These are phyloP conservation scores for Corylus heterophylla DNA, from an alignment of 306 rosid genomes.

Conservation along the genomic window DNA sequence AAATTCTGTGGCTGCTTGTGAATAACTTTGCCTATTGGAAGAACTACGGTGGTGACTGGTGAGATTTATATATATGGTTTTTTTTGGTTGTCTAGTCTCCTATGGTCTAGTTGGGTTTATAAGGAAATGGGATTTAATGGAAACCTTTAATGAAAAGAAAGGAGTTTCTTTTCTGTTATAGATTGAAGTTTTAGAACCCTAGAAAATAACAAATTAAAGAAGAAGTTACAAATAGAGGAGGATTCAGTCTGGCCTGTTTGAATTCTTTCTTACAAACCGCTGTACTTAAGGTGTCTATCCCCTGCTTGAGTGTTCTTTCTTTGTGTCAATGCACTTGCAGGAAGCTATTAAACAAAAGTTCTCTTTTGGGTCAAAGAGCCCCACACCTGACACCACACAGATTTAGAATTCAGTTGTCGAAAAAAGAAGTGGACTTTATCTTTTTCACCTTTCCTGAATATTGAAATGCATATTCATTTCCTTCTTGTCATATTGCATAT, in stretches of 20 bases:
- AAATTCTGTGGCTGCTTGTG: not conserved
- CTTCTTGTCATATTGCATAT: not conserved
- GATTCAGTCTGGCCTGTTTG: not conserved
- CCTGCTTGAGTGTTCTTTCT: not conserved
- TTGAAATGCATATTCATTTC: constrained; percentile 18
- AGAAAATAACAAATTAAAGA: not conserved
- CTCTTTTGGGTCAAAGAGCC: no score
- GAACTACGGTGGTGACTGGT: not conserved
- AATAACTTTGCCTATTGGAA: constrained; percentile 30
- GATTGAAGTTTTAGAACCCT: not conserved
- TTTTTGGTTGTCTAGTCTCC: not conserved
- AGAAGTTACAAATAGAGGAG: not conserved
- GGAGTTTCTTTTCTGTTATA: not conserved
- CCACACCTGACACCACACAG: not conserved
- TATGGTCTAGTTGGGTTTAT: not conserved
- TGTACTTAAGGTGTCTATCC: not conserved
- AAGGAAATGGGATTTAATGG: not conserved
- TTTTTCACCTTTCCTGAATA: constrained; percentile 22
- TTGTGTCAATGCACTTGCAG: not conserved
- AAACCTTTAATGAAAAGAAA: not conserved
- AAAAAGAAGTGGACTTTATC: constrained; percentile 17
- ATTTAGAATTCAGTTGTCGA: constrained; percentile 13
- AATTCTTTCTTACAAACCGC: constrained; percentile 11
- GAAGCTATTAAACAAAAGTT: constrained; percentile 2
- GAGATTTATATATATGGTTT: not conserved